phyloP scores from a whole-genome alignment of 169 alveolate species.

The Babesia caballi region DNA sequence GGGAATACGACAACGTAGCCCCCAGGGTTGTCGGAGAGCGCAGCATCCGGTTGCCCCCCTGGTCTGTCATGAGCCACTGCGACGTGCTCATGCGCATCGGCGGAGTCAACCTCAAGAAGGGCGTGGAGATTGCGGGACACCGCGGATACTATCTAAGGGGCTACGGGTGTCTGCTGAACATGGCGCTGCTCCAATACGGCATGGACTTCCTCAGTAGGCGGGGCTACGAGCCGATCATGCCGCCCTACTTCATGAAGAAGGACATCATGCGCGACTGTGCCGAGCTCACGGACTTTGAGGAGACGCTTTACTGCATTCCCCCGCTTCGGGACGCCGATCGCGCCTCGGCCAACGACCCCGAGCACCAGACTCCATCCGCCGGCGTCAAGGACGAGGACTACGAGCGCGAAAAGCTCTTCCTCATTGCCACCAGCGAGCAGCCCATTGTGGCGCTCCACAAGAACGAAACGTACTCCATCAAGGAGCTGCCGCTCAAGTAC shows the following conservation, averaged over 20 bases:
- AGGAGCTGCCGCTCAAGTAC: constrained; percentile 87
- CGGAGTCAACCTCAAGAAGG: constrained; percentile 89
- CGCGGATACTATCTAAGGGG: constrained; percentile 96
- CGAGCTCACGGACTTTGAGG: constrained; percentile 96
- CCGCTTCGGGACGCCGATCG: constrained; percentile 29
- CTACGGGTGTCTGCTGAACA: constrained; percentile 91
- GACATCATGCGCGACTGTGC: constrained; percentile 95
- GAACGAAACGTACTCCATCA: constrained; percentile 79
- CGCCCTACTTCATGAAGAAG: constrained; percentile 97
- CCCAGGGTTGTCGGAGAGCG: constrained; percentile 32
- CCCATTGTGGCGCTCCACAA: constrained; percentile 96
- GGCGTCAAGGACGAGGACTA: constrained; percentile 12
- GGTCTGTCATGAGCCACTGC: constrained; percentile 86
- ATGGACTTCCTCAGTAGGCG: constrained; percentile 84
- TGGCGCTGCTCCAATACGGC: constrained; percentile 95
- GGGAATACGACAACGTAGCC: background rate
- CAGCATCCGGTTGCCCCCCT: constrained; percentile 29
- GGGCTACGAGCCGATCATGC: constrained; percentile 95
- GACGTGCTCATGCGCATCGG: constrained; percentile 88
- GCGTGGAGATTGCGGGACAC: constrained; percentile 96
- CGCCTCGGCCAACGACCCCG: constrained; percentile 3
- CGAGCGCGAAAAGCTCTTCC: constrained; percentile 85
- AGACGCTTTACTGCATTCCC: constrained; percentile 86
- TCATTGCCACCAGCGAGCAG: constrained; percentile 99
- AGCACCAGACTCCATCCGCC: background rate